phyloP scores from a whole-genome alignment of 768 basidiomycete genomes.

The Tricholoma flavovirens region DNA sequence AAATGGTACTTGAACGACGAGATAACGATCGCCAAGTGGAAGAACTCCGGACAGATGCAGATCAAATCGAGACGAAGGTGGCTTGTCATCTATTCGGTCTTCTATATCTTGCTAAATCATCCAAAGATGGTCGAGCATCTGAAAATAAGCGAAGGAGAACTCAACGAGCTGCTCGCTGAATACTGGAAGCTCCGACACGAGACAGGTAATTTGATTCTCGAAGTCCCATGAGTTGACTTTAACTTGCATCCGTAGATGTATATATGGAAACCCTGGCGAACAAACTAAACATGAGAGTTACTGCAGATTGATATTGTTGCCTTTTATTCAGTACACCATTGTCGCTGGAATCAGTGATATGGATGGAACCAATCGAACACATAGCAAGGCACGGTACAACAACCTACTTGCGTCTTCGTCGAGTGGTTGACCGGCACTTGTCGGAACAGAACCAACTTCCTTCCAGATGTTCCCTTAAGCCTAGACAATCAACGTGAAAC shows the following conservation, averaged over 20 bases:
- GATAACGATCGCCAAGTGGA: constrained; percentile 79
- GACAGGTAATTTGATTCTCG: constrained; percentile 45
- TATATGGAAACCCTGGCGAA: constrained; percentile 86
- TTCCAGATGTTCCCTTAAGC: constrained; percentile 51
- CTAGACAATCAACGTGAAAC: constrained; percentile 73
- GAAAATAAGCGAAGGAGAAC: constrained; percentile 65
- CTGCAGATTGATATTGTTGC: constrained; percentile 10
- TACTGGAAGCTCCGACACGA: constrained; percentile 79
- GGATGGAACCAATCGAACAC: not conserved
- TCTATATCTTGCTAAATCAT: not conserved
- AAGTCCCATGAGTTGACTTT: not conserved
- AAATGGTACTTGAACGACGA: constrained; percentile 69
- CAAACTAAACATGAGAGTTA: constrained; percentile 59
- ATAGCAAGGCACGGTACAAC: not conserved
- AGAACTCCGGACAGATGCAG: constrained; percentile 66
- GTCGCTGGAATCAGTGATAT: not conserved
- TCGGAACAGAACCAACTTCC: constrained; percentile 71
- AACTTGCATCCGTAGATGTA: constrained; percentile 43
- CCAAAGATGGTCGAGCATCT: constrained; percentile 71
- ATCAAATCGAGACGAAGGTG: constrained; percentile 64
- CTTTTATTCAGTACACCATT: not conserved
- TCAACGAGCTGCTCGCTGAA: constrained; percentile 76
- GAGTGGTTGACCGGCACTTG: constrained; percentile 38
- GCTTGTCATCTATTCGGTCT: not conserved
- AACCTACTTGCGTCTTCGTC: constrained; percentile 24